Evolutionary conservation across 495 filamentous ascomycete genomes (phyloP).

Genomic region (Penicillium roqueforti): DNA sequence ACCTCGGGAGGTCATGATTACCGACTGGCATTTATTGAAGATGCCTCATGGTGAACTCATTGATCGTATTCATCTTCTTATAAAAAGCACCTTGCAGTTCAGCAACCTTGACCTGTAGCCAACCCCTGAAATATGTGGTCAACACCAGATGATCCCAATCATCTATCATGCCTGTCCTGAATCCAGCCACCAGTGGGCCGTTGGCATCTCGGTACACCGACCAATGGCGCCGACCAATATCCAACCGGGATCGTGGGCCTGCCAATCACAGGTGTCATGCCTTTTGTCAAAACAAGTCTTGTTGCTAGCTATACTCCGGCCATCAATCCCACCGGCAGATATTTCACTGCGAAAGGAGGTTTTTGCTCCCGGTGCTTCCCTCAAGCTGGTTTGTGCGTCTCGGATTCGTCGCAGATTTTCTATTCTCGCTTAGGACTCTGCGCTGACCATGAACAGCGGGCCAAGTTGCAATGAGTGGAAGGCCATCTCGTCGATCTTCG

Average conservation of each 20-base stretch:
- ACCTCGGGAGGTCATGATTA: too few relatives aligned
- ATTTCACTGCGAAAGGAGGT: neutral
- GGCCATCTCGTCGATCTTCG: neutral
- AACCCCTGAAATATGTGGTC: too few relatives aligned
- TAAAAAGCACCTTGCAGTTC: too few relatives aligned
- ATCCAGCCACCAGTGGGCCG: neutral
- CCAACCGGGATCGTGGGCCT: neutral
- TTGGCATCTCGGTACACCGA: neutral
- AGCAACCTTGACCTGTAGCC: too few relatives aligned
- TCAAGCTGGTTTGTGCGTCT: neutral
- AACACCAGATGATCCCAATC: too few relatives aligned
- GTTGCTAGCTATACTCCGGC: neutral
- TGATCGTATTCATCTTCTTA: too few relatives aligned
- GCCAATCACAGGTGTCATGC: neutral
- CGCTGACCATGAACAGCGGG: conserved; percentile 2
- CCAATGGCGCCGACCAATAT: neutral
- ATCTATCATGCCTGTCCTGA: neutral
- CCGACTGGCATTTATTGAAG: too few relatives aligned
- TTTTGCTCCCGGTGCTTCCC: neutral
- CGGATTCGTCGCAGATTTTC: neutral
- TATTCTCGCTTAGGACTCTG: neutral
- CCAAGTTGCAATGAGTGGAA: conserved; percentile 1
- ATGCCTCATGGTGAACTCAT: too few relatives aligned
- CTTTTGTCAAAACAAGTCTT: neutral
- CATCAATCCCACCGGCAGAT: neutral